phyloP scores from a whole-genome alignment of 2,329 filamentous ascomycete genomes.

The Sarocladium brachiariae region DNA sequence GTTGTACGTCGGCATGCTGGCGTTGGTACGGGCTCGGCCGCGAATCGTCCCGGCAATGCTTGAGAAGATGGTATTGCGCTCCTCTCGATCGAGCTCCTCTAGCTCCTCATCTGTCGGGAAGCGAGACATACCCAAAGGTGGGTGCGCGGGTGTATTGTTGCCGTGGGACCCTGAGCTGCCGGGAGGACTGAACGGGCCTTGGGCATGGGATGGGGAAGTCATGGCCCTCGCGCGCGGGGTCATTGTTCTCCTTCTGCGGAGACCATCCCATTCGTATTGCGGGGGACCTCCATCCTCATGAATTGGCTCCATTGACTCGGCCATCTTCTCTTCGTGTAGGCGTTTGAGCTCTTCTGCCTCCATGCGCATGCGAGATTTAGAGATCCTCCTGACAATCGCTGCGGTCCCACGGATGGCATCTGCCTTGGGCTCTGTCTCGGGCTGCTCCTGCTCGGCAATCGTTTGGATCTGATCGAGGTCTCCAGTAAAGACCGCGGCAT shows the following conservation, averaged over 20 bases:
- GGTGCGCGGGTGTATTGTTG: constrained; percentile 42
- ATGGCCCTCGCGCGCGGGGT: constrained; percentile 16
- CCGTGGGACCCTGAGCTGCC: constrained; percentile 11
- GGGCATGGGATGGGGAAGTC: constrained; percentile 17
- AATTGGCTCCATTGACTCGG: constrained; percentile 65
- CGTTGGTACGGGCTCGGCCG: constrained; percentile 26
- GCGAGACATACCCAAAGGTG: constrained; percentile 79
- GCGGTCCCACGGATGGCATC: constrained; percentile 90
- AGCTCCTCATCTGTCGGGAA: constrained; percentile 65
- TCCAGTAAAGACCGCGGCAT: constrained; percentile 83
- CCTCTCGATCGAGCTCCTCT: constrained; percentile 38
- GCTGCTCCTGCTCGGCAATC: constrained; percentile 89
- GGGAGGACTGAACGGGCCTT: constrained; percentile 20
- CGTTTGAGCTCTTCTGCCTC: constrained; percentile 74
- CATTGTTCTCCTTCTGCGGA: constrained; percentile 65
- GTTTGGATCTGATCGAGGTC: constrained; percentile 93
- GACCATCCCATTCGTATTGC: constrained; percentile 80
- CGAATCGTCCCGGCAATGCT: constrained; percentile 50
- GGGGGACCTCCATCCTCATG: constrained; percentile 62
- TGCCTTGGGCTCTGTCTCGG: constrained; percentile 93
- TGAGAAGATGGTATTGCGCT: constrained; percentile 41
- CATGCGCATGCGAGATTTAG: constrained; percentile 65
- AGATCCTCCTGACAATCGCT: constrained; percentile 79
- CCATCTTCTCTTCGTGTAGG: constrained; percentile 69
- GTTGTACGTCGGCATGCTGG: constrained; percentile 23